phyloP scores from a whole-genome alignment of 2,329 filamentous ascomycete species.

The Fusarium sp. region DNA sequence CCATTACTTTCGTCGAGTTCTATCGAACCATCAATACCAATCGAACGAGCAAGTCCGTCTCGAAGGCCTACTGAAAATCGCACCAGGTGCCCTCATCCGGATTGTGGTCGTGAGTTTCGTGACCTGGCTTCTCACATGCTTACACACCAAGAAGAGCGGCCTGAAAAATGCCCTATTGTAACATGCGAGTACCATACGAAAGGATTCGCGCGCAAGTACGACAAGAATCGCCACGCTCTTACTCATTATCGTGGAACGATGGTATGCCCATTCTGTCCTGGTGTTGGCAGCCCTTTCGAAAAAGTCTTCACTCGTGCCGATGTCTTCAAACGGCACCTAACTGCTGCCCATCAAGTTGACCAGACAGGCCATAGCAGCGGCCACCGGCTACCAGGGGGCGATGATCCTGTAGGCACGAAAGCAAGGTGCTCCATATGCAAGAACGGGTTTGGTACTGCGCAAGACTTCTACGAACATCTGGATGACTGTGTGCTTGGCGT shows the following conservation, averaged over 20 bases:
- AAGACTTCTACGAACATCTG: slow-evolving; percentile 97
- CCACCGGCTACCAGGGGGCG: slow-evolving; percentile 50
- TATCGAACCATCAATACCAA: slow-evolving; percentile 39
- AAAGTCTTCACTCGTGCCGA: slow-evolving; percentile 97
- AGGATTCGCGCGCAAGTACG: slow-evolving; percentile 95
- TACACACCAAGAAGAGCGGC: slow-evolving; percentile 91
- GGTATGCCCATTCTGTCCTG: slow-evolving; percentile 96
- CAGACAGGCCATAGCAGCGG: slow-evolving; percentile 90
- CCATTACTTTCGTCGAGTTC: slow-evolving; percentile 28
- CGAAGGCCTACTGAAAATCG: slow-evolving; percentile 52
- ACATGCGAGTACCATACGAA: slow-evolving; percentile 95
- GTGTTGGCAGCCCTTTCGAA: slow-evolving; percentile 84
- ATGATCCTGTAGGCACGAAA: slow-evolving; percentile 56
- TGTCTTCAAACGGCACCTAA: slow-evolving; percentile 96
- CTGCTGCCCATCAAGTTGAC: slow-evolving; percentile 91
- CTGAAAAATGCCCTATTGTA: slow-evolving; percentile 94
- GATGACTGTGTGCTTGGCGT: slow-evolving; percentile 72
- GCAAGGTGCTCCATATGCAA: slow-evolving; percentile 93
- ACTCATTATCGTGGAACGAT: slow-evolving; percentile 99
- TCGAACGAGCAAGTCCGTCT: slow-evolving; percentile 43
- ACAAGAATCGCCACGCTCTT: slow-evolving; percentile 95
- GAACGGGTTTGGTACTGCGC: slow-evolving; percentile 80
- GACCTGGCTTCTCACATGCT: slow-evolving; percentile 89
- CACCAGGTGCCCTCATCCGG: slow-evolving; percentile 64
- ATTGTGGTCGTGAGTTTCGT: slow-evolving; percentile 68